A percentile compares a stretch with the other conserved stretches of the same genome.
Conservation (phyloP, 2,329 filamentous ascomycete genomes). For the Colletotrichum navitas region DNA sequence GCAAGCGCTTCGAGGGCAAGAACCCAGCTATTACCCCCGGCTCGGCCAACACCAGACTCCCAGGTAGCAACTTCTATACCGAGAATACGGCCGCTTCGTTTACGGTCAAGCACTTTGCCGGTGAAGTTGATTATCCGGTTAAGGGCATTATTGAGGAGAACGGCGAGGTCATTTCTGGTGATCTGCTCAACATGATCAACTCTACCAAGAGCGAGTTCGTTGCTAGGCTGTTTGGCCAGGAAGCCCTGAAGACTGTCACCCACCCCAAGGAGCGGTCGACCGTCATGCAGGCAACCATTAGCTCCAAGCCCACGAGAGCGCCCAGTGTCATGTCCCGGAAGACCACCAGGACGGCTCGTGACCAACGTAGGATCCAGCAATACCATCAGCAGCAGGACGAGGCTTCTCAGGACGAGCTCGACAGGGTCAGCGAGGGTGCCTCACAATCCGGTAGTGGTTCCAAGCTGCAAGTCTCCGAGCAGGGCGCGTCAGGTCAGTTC, state of each 20-base stretch:
- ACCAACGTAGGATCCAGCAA: slow-evolving; percentile 46
- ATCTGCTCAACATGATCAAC: slow-evolving; percentile 94
- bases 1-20: slow-evolving; percentile 94
- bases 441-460: slow-evolving; percentile 55
- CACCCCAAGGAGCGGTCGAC: slow-evolving; percentile 91
- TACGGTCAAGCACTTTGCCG: slow-evolving; percentile 94
- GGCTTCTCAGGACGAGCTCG: slow-evolving; percentile 60
- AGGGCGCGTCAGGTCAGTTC: slow-evolving; percentile 89
- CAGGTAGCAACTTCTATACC: slow-evolving; percentile 90
- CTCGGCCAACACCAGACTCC: slow-evolving; percentile 79
- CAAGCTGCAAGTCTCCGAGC: slow-evolving; percentile 66
- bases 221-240: slow-evolving; percentile 92
- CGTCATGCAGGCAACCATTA: slow-evolving; percentile 95
- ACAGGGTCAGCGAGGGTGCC: slow-evolving; percentile 64
- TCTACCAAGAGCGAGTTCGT: slow-evolving; percentile 91
- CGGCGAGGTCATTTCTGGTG: slow-evolving; percentile 93
- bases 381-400: slow-evolving; percentile 54
- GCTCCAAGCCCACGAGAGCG: slow-evolving; percentile 92
- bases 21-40: slow-evolving; percentile 89
- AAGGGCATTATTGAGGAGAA: slow-evolving; percentile 94
- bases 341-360: slow-evolving; percentile 60
- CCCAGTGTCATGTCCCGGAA: slow-evolving; percentile 93
- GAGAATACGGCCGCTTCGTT: slow-evolving; percentile 85
- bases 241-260: slow-evolving; percentile 90
- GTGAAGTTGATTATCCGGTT: slow-evolving; percentile 94